Conservation (phyloP, 805 yeast genomes). For the Priceomyces melissophilus region DNA sequence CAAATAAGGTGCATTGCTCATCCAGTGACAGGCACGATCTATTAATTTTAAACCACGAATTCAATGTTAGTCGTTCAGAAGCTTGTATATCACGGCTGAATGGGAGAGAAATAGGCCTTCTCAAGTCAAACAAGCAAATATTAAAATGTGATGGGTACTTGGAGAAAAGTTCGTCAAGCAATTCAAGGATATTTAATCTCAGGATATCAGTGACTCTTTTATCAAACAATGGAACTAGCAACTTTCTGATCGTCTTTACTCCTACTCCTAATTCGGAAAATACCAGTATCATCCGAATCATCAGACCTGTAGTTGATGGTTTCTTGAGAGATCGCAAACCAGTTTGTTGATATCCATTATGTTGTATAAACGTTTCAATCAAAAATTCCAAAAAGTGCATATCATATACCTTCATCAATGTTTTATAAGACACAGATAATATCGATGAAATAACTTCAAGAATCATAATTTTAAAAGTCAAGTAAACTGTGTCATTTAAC, state of each 20-base stretch:
- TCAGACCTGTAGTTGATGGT: constrained; percentile 15
- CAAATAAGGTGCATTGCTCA: constrained; percentile 18
- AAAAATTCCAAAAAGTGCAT: constrained; percentile 16
- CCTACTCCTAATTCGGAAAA: constrained; percentile 36
- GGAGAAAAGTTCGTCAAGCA: constrained; percentile 19
- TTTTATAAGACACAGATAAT: constrained; percentile 20
- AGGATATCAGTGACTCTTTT: constrained; percentile 3
- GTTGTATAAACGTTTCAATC: constrained; percentile 16
- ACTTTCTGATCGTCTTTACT: constrained; percentile 14
- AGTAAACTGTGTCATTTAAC: constrained; percentile 22
- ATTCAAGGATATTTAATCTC: constrained; percentile 17
- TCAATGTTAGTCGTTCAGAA: constrained; percentile 30
- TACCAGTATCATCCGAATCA: constrained; percentile 19
- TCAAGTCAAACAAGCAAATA: constrained; percentile 22
- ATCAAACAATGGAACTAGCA: constrained; percentile 18
- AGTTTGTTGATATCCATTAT: background rate
- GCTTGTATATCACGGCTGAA: constrained; percentile 13
- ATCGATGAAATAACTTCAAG: constrained; percentile 22
- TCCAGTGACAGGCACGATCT: constrained; percentile 10
- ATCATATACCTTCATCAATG: constrained; percentile 20
- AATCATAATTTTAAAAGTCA: constrained; percentile 27
- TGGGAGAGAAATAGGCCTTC: constrained; percentile 19
- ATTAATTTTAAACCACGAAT: constrained; percentile 38
- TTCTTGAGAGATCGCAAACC: constrained; percentile 4
- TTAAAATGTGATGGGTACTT: constrained; percentile 26